Evolutionary conservation across 2,329 filamentous ascomycete species (phyloP).

Genomic region (Paracamarosporium sp.): DNA sequence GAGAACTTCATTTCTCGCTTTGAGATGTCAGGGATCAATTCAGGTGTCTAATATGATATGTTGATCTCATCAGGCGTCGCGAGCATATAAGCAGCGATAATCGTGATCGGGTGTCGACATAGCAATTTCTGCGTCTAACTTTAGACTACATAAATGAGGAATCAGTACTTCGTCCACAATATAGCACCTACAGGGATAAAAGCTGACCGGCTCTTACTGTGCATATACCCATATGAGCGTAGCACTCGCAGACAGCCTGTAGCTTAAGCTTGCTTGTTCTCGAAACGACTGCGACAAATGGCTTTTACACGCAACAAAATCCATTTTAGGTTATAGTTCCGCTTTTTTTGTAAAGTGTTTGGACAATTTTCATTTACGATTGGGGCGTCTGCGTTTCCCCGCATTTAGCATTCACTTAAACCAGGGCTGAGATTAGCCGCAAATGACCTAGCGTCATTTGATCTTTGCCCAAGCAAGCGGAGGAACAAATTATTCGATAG

Average conservation of each 20-base stretch:
- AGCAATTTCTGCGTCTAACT: not conserved
- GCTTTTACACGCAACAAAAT: too few species aligned
- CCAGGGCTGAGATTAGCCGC: conserved; percentile 2
- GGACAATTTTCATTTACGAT: not conserved
- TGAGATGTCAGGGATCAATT: not conserved
- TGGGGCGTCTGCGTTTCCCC: not conserved
- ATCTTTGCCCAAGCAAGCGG: not conserved
- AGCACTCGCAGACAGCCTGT: not conserved
- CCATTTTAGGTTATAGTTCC: too few species aligned
- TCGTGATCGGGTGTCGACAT: not conserved
- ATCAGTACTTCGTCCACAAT: not conserved
- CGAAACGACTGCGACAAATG: too few species aligned
- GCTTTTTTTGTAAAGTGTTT: too few species aligned
- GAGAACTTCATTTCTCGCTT: conserved; percentile 1
- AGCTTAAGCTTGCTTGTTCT: too few species aligned
- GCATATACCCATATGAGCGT: conserved; percentile 3
- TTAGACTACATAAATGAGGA: not conserved
- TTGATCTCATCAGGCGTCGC: not conserved
- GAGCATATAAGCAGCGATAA: not conserved
- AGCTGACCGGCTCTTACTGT: not conserved
- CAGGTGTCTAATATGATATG: not conserved
- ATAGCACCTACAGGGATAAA: not conserved
- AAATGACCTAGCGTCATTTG: not conserved
- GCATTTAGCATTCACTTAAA: conserved; percentile 2
- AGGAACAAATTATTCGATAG: not conserved